phyloP scores from a whole-genome alignment of 2,329 filamentous ascomycete genomes.

The Ophiocordyceps sinensis region DNA sequence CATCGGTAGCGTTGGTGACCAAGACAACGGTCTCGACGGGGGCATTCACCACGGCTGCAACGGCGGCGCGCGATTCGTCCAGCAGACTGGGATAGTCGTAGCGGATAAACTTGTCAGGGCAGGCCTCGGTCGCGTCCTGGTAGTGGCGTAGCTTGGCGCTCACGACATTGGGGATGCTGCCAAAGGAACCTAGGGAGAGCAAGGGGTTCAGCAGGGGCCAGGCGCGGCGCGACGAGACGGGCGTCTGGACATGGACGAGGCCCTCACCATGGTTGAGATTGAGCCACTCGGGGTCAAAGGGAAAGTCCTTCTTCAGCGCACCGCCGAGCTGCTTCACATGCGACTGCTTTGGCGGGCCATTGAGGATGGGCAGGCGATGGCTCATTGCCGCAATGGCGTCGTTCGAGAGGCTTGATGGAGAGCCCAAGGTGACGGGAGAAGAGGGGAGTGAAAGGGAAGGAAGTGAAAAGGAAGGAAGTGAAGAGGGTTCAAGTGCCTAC shows the following conservation, averaged over 20 bases:
- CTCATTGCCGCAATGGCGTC: neutral
- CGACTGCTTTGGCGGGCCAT: neutral
- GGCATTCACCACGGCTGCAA: slow-evolving; percentile 53
- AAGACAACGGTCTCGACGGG: slow-evolving; percentile 56
- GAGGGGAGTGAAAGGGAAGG: neutral
- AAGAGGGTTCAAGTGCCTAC: no score
- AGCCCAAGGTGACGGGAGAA: no score
- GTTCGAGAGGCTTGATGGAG: neutral
- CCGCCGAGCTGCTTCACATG: slow-evolving; percentile 15
- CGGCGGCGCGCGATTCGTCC: slow-evolving; percentile 50
- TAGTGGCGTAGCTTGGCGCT: slow-evolving; percentile 44
- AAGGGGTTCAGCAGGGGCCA: no score
- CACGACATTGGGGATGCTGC: slow-evolving; percentile 53
- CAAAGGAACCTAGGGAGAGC: slow-evolving; percentile 52
- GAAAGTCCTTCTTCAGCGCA: slow-evolving; percentile 45
- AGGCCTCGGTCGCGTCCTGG: slow-evolving; percentile 50
- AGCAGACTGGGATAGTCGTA: slow-evolving; percentile 50
- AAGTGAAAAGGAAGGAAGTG: no score
- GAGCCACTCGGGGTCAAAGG: slow-evolving; percentile 50
- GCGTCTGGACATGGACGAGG: no score
- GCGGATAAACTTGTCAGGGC: slow-evolving; percentile 64
- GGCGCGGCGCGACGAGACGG: no score
- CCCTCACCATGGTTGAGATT: slow-evolving; percentile 65
- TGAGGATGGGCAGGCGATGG: neutral
- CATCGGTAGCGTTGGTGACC: slow-evolving; percentile 67